A percentile compares a stretch with the other conserved stretches of the same genome.
Evolutionary conservation across 257 asterid species (phyloP).

Genomic region (Solanum peruvianum): DNA sequence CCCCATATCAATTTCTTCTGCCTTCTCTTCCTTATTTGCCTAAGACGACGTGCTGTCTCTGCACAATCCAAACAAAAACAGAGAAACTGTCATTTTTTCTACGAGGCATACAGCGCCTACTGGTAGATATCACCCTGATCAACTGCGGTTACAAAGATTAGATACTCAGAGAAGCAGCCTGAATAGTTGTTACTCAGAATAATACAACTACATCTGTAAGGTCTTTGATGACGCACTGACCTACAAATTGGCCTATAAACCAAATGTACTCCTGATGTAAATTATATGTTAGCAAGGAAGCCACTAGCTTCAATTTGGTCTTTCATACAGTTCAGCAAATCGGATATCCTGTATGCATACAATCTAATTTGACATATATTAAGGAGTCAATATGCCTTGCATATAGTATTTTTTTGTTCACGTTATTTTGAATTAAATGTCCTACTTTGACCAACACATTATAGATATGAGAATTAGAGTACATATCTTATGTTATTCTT

Average conservation of each 20-base stretch:
- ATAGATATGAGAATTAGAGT: neutral
- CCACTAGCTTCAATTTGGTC: neutral
- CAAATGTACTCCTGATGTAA: neutral
- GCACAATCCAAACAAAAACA: neutral
- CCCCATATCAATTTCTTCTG: constrained; percentile 60
- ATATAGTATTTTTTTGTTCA: neutral
- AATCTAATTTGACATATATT: neutral
- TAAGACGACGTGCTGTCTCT: constrained; percentile 63
- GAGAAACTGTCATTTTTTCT: neutral
- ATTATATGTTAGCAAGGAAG: neutral
- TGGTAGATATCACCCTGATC: neutral
- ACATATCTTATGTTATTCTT: neutral
- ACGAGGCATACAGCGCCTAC: neutral
- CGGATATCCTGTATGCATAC: neutral
- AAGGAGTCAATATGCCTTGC: neutral
- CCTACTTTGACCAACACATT: neutral
- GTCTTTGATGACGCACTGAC: neutral
- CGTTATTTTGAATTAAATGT: neutral
- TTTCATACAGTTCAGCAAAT: neutral
- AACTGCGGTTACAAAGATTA: neutral
- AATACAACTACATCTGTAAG: neutral
- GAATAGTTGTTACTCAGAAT: neutral
- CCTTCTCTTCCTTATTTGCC: constrained; percentile 63
- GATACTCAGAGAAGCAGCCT: neutral
- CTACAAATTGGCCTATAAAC: neutral